These are phyloP conservation scores for Kitagawia praeruptora DNA, from an alignment of 129 eudicot species.

Conservation along the genomic window DNA sequence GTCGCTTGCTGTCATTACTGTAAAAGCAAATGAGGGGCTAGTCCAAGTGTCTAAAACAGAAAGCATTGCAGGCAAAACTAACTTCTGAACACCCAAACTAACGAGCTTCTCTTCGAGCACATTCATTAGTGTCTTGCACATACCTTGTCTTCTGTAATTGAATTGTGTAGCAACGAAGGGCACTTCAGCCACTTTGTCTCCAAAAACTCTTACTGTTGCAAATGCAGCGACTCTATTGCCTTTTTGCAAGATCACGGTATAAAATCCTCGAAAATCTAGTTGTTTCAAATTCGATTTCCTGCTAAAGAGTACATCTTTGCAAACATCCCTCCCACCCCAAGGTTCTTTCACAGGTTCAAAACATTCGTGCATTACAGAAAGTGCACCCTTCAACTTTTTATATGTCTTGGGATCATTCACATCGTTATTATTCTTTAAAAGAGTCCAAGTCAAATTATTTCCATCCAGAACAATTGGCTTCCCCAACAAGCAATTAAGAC, in stretches of 20 bases:
- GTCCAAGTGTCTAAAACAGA: slow-evolving; percentile 60
- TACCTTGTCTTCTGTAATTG: slow-evolving; percentile 55
- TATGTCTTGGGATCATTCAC: slow-evolving; percentile 13
- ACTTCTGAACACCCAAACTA: slow-evolving; percentile 63
- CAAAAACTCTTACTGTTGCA: slow-evolving; percentile 57
- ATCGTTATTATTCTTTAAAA: slow-evolving; percentile 30
- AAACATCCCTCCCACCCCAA: slow-evolving; percentile 39
- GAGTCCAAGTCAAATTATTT: slow-evolving; percentile 55
- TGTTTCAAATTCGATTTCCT: slow-evolving; percentile 49
- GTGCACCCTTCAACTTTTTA: slow-evolving; percentile 43
- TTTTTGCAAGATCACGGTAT: slow-evolving; percentile 54
- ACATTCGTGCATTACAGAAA: slow-evolving; percentile 75
- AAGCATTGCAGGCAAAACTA: slow-evolving; percentile 68
- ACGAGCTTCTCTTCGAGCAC: slow-evolving; percentile 54
- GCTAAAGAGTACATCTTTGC: slow-evolving; percentile 57
- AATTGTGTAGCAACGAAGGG: slow-evolving; percentile 77
- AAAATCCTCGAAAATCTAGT: slow-evolving; percentile 55
- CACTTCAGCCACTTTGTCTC: slow-evolving; percentile 69
- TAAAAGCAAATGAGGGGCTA: slow-evolving; percentile 46
- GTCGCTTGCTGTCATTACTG: slow-evolving; percentile 35
- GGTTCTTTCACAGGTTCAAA: slow-evolving; percentile 56
- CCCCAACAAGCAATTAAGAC: slow-evolving; percentile 33
- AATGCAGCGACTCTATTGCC: slow-evolving; percentile 47
- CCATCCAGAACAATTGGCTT: slow-evolving; percentile 25
- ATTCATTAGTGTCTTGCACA: slow-evolving; percentile 66